These are phyloP conservation scores for Ambrosia artemisiifolia DNA, from an alignment of 129 eudicot species.

Conservation along the genomic window DNA sequence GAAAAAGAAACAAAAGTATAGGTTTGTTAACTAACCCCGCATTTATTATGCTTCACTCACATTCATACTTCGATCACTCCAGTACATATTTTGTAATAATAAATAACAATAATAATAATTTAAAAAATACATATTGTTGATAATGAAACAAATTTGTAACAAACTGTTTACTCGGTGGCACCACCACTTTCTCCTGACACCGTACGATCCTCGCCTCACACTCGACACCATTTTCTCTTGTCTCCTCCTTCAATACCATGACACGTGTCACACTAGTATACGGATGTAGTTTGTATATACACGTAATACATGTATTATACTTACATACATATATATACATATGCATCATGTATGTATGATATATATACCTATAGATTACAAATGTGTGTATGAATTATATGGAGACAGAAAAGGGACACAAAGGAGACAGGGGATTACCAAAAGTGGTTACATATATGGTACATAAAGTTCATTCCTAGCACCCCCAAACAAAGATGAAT, in stretches of 20 bases:
- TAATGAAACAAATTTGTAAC: background rate
- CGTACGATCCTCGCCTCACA: too few relatives aligned
- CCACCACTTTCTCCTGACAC: background rate
- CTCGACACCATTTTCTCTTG: background rate
- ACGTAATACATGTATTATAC: background rate
- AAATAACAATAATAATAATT: too few relatives aligned
- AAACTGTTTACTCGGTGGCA: background rate
- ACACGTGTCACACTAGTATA: conserved; percentile 18
- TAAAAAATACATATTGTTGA: background rate
- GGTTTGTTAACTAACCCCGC: background rate
- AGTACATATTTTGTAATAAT: background rate
- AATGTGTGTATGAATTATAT: background rate
- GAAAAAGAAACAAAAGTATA: background rate
- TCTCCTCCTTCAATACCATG: background rate
- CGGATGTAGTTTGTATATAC: background rate
- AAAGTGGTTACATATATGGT: background rate
- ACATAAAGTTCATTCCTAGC: background rate
- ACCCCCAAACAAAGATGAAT: background rate
- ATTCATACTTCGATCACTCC: background rate
- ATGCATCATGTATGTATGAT: background rate
- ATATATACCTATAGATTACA: background rate
- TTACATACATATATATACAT: background rate
- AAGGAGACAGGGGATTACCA: background rate
- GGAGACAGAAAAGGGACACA: background rate
- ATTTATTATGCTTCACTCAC: background rate